Base-by-base conservation (phyloP, 2,329 filamentous ascomycete species). In the Penicillium sp. region DNA sequence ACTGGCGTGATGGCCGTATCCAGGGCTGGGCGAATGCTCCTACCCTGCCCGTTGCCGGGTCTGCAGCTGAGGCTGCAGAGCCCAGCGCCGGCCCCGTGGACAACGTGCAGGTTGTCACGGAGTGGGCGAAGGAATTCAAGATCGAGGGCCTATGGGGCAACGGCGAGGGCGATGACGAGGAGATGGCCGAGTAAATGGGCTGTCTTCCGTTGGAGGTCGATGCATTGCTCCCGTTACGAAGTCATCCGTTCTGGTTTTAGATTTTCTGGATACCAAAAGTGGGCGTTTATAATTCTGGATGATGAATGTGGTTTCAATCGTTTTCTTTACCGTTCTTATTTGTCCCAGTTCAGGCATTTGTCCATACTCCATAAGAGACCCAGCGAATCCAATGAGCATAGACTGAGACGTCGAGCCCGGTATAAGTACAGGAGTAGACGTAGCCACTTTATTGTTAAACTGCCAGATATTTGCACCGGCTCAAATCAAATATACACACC, bases 51-150 rank as follows among this genome's bases (percentile, higher is more conserved):
- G 83, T 89, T 48, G 82, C 82, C n/a, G 70, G 75, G 20, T 72
- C 69, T 45, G 75, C 77, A 47, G 73, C 76, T 63, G 72, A 74
- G 49, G 67, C 70, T 4, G 48, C 72, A 45, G 60, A 52, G 34
- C 49, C 71, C 50, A 63, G 73, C 63, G 75, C 75, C 47, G 75
- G 71, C 8, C 75, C 67, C 14, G 86, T 92, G 66, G 88, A 96
- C 62, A 82, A 83, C 75, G 92, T 96, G 81, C 81, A 92, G 78
- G 91, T 98, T 74, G 92, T 98, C 57, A 90, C 89, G 11, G 89
- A 96, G 75, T 96, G 94, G 92, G 91, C 93, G 7, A 88, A 91
- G 69, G 94, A 98, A 77, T 98, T 99, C 79, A 93, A 94, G 81
- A 83, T 99, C 8, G 95, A 97, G 63, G 95, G 92, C 1, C 79